A percentile compares a stretch with the other conserved stretches of the same genome.
Conservation (phyloP, 23 red algal genomes). For the Gracilaria caudata region DNA sequence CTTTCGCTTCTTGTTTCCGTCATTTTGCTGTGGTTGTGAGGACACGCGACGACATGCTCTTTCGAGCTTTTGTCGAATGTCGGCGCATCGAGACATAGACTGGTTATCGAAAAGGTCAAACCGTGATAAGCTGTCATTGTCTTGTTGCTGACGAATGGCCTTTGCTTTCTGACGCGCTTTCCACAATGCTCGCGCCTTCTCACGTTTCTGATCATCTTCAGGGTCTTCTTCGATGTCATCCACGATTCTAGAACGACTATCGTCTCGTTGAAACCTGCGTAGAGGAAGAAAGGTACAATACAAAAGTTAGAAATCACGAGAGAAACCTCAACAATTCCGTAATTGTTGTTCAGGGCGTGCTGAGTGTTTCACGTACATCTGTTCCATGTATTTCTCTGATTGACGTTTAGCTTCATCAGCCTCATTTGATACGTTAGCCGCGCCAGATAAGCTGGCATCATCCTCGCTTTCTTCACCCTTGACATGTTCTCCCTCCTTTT, state of each 20-base stretch:
- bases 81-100: constrained; percentile 13
- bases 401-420: constrained; percentile 3
- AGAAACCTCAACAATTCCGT: not conserved
- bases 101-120: constrained; percentile 55
- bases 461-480: constrained; percentile 16
- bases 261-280: constrained; percentile 64
- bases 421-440: not conserved
- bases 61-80: constrained; percentile 52
- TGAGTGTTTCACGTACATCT: constrained; percentile 38
- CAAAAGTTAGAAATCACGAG: constrained; percentile 2
- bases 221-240: constrained; percentile 20
- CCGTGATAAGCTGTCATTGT: constrained; percentile 57
- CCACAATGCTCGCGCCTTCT: constrained; percentile 50
- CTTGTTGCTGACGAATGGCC: constrained; percentile 13
- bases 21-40: not conserved
- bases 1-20: constrained; percentile 29
- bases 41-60: constrained; percentile 41
- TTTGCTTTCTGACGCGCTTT: constrained; percentile 69
- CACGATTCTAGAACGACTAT: constrained; percentile 39
- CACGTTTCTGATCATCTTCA: constrained; percentile 38
- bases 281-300: not conserved
- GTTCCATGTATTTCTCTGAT: constrained; percentile 40
- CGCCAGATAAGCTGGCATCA: not conserved
- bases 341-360: not conserved
- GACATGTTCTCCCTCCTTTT: not conserved